These are phyloP conservation scores for Candida verbasci DNA, from an alignment of 805 yeast species.

Conservation along the genomic window DNA sequence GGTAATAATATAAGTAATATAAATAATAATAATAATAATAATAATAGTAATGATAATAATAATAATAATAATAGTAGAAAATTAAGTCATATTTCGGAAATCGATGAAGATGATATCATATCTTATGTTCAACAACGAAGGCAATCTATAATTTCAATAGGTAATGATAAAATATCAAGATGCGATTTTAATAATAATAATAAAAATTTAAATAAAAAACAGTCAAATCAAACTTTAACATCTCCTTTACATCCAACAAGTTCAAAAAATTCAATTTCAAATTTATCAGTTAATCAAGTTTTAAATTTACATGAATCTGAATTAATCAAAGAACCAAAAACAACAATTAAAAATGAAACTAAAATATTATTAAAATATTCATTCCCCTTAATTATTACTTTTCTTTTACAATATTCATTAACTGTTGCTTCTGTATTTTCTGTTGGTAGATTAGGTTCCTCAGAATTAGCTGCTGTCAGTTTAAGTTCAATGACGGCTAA, in stretches of 20 bases:
- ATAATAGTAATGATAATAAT: too few species aligned
- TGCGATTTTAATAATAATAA: slow-evolving; percentile 5
- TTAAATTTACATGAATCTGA: slow-evolving; percentile 13
- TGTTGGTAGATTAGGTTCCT: slow-evolving; percentile 68
- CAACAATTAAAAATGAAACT: slow-evolving; percentile 36
- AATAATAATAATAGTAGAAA: not conserved
- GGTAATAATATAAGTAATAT: too few species aligned
- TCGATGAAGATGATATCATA: slow-evolving; percentile 32
- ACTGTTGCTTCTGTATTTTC: slow-evolving; percentile 75
- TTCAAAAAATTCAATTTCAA: slow-evolving; percentile 7
- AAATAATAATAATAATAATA: too few species aligned
- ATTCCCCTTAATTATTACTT: slow-evolving; percentile 60
- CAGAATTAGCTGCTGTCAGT: slow-evolving; percentile 72
- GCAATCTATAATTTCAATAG: slow-evolving; percentile 32
- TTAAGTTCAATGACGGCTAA: slow-evolving; percentile 76
- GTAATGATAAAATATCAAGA: slow-evolving; percentile 17
- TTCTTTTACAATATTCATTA: slow-evolving; percentile 64
- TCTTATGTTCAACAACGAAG: slow-evolving; percentile 37
- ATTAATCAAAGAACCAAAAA: slow-evolving; percentile 39
- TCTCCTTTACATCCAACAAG: not conserved
- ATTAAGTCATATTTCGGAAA: slow-evolving; percentile 5
- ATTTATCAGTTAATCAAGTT: slow-evolving; percentile 16
- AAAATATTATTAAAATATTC: slow-evolving; percentile 38
- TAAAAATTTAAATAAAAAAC: slow-evolving; percentile 1
- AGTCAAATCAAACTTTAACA: not conserved